Percentiles rank a stretch among this genome's conserved stretches.
phyloP scores from a whole-genome alignment of 116 monocot species.

The Posidonia oceanica region DNA sequence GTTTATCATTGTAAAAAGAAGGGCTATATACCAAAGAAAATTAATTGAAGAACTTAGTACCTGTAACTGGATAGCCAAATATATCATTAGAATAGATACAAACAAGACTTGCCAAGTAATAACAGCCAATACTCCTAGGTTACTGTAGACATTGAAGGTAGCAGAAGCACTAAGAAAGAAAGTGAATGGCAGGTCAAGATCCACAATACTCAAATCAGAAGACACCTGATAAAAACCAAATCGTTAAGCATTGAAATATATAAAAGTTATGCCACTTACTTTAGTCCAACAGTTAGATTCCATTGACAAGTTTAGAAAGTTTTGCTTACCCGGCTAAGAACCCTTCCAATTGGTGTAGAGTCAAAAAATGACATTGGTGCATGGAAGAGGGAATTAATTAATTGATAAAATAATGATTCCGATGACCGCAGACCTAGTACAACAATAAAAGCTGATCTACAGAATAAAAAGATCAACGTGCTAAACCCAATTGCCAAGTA shows the following conservation, averaged over 20 bases:
- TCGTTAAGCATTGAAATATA: no score
- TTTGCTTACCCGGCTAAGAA: slow-evolving; percentile 61
- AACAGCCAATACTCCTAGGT: slow-evolving; percentile 58
- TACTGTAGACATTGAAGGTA: slow-evolving; percentile 58
- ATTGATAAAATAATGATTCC: slow-evolving; percentile 58
- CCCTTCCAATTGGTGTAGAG: slow-evolving; percentile 77
- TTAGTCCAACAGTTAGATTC: no score
- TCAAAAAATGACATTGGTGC: slow-evolving; percentile 89
- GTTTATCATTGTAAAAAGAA: no score
- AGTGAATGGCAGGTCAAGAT: slow-evolving; percentile 76
- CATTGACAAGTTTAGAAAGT: no score
- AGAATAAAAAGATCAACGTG: slow-evolving; percentile 42
- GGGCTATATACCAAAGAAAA: no score
- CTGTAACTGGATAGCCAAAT: slow-evolving; percentile 53
- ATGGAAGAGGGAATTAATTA: slow-evolving; percentile 59
- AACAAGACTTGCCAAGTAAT: slow-evolving; percentile 72
- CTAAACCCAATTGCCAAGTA: slow-evolving; percentile 54
- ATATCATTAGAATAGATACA: slow-evolving; percentile 57
- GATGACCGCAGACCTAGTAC: slow-evolving; percentile 62
- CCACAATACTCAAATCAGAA: slow-evolving; percentile 71
- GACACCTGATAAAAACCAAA: slow-evolving; percentile 34
- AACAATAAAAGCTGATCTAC: slow-evolving; percentile 44
- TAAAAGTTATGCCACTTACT: no score
- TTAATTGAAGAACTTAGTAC: slow-evolving; percentile 15
- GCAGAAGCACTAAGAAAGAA: slow-evolving; percentile 45